These are phyloP conservation scores for Fragilaria crotonensis DNA, from an alignment of 108 stramenopile genomes.

Conservation along the genomic window DNA sequence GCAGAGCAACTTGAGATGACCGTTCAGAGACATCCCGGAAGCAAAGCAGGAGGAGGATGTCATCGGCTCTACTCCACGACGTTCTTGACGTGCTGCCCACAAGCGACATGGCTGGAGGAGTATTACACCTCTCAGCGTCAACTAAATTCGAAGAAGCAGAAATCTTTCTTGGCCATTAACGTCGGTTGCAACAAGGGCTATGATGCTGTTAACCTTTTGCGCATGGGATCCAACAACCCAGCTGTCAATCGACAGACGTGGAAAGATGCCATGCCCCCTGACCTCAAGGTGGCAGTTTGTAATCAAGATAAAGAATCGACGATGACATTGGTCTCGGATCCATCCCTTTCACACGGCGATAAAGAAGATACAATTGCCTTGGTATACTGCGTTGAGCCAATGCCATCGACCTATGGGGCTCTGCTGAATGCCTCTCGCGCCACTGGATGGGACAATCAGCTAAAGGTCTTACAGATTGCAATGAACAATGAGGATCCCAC, in stretches of 20 bases:
- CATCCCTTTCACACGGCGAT: not conserved
- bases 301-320: conserved; percentile 22
- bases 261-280: conserved; percentile 13
- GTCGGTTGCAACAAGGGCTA: conserved; percentile 72
- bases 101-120: conserved; percentile 22
- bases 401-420: conserved; percentile 28
- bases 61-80: conserved; percentile 12
- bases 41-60: not conserved
- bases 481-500: too few relatives aligned
- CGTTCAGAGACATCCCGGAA: not conserved
- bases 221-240: conserved; percentile 37
- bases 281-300: conserved; percentile 10
- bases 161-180: conserved; percentile 12
- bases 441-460: not conserved
- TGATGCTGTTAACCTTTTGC: conserved; percentile 51
- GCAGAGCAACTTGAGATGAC: not conserved
- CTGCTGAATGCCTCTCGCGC: not conserved
- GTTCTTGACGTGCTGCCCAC: conserved; percentile 22
- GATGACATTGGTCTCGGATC: too few relatives aligned
- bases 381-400: conserved; percentile 54
- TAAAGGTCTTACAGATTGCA: too few relatives aligned
- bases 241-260: conserved; percentile 28
- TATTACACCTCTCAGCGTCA: conserved; percentile 7
- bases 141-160: not conserved
- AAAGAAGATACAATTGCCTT: too few relatives aligned